phyloP scores from a whole-genome alignment of 2,329 filamentous ascomycete genomes.

The Zalaria sp. region DNA sequence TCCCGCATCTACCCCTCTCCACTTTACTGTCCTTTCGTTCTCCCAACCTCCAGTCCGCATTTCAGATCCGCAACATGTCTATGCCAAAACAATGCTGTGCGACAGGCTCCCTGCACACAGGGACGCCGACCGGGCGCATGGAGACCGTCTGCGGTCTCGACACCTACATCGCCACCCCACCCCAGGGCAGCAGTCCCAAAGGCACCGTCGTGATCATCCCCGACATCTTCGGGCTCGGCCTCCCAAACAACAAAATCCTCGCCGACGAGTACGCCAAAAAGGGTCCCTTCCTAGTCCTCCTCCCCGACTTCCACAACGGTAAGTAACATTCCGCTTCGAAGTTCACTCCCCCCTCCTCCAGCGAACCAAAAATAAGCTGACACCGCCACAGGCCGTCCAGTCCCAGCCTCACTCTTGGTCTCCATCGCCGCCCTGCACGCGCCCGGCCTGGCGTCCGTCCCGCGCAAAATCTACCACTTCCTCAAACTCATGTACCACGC shows the following conservation, averaged over 20 bases:
- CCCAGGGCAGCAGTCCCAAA: slow-evolving; percentile 13
- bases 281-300: slow-evolving; percentile 15
- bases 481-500: slow-evolving; percentile 10
- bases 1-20: too few species aligned
- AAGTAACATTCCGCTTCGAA: background rate
- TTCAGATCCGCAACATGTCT: slow-evolving; percentile 3
- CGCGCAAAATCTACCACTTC: slow-evolving; percentile 17
- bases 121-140: slow-evolving; percentile 18
- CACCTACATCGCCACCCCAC: slow-evolving; percentile 21
- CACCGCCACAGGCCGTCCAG: too few species aligned
- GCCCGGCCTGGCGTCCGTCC: slow-evolving; percentile 15
- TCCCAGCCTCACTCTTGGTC: slow-evolving; percentile 9
- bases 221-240: slow-evolving; percentile 22
- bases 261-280: slow-evolving; percentile 21
- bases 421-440: slow-evolving; percentile 16
- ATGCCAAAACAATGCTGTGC: slow-evolving; percentile 19
- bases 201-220: slow-evolving; percentile 24
- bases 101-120: slow-evolving; percentile 21
- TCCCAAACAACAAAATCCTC: slow-evolving; percentile 22
- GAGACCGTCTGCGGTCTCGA: slow-evolving; percentile 22
- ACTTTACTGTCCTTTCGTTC: too few species aligned
- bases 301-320: slow-evolving; percentile 25
- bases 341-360: too few species aligned
- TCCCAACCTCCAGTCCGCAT: too few species aligned
- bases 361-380: too few species aligned